Percentiles rank a stretch among this genome's conserved stretches.
Conservation (phyloP, 306 rosid genomes). For the Neltuma alba region DNA sequence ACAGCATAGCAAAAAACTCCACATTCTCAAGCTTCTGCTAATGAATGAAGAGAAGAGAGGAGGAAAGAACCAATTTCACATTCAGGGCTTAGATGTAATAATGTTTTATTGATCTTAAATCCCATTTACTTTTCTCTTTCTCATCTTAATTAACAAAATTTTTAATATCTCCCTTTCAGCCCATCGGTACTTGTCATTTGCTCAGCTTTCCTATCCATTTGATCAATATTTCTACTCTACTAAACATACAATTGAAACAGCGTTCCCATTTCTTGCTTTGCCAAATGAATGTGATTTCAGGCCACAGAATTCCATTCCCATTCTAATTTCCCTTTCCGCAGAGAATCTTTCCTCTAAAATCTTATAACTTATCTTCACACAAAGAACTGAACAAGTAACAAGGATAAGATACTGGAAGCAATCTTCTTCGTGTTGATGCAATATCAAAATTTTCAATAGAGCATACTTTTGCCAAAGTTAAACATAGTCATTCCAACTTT, state of each 20-base stretch:
- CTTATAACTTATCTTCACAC: background rate
- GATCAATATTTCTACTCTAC: background rate
- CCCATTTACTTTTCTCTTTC: background rate
- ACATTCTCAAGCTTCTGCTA: background rate
- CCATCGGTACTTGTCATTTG: background rate
- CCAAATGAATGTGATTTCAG: background rate
- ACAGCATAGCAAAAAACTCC: background rate
- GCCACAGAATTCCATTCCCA: background rate
- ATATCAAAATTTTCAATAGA: background rate
- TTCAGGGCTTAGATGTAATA: background rate
- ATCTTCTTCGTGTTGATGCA: conserved; percentile 1
- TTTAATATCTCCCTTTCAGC: background rate
- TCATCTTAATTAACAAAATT: background rate
- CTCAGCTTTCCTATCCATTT: background rate
- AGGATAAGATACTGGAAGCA: background rate
- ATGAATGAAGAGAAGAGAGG: background rate
- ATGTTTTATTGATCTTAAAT: background rate
- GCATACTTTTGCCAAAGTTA: background rate
- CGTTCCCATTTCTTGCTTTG: background rate
- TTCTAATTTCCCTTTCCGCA: background rate
- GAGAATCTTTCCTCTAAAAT: background rate
- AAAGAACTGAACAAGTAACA: background rate
- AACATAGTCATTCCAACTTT: background rate
- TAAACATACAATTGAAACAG: background rate
- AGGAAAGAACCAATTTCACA: background rate